A percentile compares a stretch with the other conserved stretches of the same genome.
Evolutionary conservation across 2,329 filamentous ascomycete genomes (phyloP).

Genomic region (Exophiala lecanii-corni): DNA sequence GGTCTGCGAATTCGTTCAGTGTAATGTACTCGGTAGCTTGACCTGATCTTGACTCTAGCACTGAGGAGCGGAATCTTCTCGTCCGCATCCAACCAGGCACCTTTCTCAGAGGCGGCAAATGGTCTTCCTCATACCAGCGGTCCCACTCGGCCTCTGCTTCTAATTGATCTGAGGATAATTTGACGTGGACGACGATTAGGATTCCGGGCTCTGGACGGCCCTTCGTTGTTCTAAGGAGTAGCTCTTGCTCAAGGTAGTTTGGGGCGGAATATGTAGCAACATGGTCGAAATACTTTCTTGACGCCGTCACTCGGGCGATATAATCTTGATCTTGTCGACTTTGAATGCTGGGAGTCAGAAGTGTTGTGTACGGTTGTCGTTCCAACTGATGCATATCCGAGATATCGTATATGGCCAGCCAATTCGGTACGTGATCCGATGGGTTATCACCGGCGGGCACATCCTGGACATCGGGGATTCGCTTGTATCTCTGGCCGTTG

Average conservation of each 20-base stretch:
- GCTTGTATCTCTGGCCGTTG: conserved; percentile 75
- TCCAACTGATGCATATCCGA: conserved; percentile 67
- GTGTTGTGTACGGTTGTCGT: conserved; percentile 61
- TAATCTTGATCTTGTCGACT: conserved; percentile 56
- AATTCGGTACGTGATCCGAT: neutral
- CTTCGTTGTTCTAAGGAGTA: neutral
- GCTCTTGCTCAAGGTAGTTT: neutral
- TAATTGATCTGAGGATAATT: neutral
- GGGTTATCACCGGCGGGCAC: neutral
- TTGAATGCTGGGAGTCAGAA: conserved; percentile 45
- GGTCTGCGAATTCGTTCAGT: conserved; percentile 66
- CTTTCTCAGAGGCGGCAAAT: conserved; percentile 48
- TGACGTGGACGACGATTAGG: conserved; percentile 4
- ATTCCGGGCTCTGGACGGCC: neutral
- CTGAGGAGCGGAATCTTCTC: conserved; percentile 63
- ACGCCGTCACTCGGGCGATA: conserved; percentile 63
- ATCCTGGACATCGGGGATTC: conserved; percentile 47
- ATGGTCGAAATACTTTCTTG: conserved; percentile 66
- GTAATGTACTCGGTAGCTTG: conserved; percentile 51
- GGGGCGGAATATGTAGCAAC: conserved; percentile 43
- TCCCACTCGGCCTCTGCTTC: conserved; percentile 9
- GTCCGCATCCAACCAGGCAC: conserved; percentile 76
- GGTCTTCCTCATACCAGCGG: conserved; percentile 12
- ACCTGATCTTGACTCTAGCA: conserved; percentile 47
- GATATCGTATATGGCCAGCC: conserved; percentile 63